Evolutionary conservation across 2,329 filamentous ascomycete species (phyloP), one percentile per base, ranked within the genome.

Genomic region (Trichoderma brevicompactum): DNA sequence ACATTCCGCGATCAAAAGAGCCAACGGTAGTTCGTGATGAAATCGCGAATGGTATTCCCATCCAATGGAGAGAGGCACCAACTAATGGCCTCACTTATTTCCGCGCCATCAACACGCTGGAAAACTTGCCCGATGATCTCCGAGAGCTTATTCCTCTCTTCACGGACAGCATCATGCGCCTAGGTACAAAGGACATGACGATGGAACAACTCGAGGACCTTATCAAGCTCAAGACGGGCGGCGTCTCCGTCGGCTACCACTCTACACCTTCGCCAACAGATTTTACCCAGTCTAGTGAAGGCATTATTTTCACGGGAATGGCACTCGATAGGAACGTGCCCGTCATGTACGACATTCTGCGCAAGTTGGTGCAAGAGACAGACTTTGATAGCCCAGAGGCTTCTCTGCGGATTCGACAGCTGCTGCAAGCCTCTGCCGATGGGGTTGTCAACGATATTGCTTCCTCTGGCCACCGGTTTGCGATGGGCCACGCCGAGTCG

Each of bases 41-140:
- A n/a, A 79, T 81, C 10, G 75, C 90, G 9, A 84, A 86, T 48
- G 83, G 85, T 43, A 85, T 90, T 46, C 87, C 89, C 52, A 87
- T 95, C 4, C 92, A 97, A 72, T 97, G 94, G 93, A 89, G 90
- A 58, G 92, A 96, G 76, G 92, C 94, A 7, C 91, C 92, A 2
- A 99, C 95, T 0, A 99, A 99, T 72, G 95, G 95, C 0, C 80
- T 99, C 66, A 98, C 94, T 1, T 99, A 99, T 76, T 97, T 99
- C 81, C 89, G 94, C 66, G 93, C 92, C 3, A 86, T 98, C 75
- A 93, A 96, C 74, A 84, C 86, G 0, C 82, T 98, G 63, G 85
- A 92, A 50, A 87, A 90, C 67, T 80, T 99, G 13, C 92, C 94
- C 0, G 89, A 94, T 67, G 92, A 97, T 68, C 83, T 98, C 60